phyloP scores from a whole-genome alignment of 2,329 filamentous ascomycete species.

The Hypoxylon sp. region DNA sequence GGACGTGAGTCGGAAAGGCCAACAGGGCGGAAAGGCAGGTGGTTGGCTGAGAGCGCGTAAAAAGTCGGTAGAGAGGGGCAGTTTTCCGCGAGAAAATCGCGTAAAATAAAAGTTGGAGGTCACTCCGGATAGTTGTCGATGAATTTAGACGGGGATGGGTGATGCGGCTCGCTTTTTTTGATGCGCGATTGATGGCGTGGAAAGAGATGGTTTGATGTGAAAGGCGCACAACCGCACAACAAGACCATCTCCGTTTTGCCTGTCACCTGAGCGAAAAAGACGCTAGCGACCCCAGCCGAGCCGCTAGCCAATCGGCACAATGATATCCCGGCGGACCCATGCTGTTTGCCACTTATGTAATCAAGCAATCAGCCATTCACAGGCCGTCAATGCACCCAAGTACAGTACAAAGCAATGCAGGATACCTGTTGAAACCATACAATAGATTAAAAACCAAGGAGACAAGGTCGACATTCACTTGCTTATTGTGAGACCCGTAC shows the following conservation, averaged over 20 bases:
- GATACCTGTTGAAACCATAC: slow-evolving; percentile 17
- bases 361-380: slow-evolving; percentile 8
- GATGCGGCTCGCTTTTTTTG: slow-evolving; percentile 68
- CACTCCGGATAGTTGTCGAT: slow-evolving; percentile 71
- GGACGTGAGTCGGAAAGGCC: slow-evolving; percentile 58
- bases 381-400: slow-evolving; percentile 9
- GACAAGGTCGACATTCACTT: slow-evolving; percentile 6
- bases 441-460: slow-evolving; percentile 14
- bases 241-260: slow-evolving; percentile 52
- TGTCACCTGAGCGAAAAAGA: slow-evolving; percentile 53
- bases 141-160: slow-evolving; percentile 71
- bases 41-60: slow-evolving; percentile 53
- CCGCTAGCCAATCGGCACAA: slow-evolving; percentile 42
- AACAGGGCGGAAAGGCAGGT: slow-evolving; percentile 53
- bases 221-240: slow-evolving; percentile 55
- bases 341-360: slow-evolving; percentile 15
- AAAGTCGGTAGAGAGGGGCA: slow-evolving; percentile 57
- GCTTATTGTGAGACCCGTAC: background rate
- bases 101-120: slow-evolving; percentile 67
- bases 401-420: slow-evolving; percentile 15
- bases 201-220: slow-evolving; percentile 55
- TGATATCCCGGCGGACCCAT: slow-evolving; percentile 28
- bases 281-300: slow-evolving; percentile 39
- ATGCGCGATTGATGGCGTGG: slow-evolving; percentile 70
- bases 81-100: slow-evolving; percentile 66